Evolutionary conservation across 2,329 filamentous ascomycete genomes (phyloP).

Genomic region (Colletotrichum gigasporum): DNA sequence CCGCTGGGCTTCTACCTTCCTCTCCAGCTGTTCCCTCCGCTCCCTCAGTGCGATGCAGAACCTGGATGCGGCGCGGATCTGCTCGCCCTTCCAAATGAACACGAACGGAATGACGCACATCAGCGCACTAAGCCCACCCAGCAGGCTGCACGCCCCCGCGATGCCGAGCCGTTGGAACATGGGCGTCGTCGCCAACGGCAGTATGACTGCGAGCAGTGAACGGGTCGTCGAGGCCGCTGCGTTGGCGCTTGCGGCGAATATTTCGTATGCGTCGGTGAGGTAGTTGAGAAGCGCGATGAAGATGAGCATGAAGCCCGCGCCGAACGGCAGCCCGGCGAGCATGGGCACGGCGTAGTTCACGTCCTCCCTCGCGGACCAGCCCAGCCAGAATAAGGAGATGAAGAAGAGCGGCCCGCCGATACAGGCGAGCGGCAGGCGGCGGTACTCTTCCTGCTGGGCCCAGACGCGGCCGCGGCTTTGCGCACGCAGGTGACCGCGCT

Average conservation of each 20-base stretch:
- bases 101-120: slow-evolving; percentile 62
- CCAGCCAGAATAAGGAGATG: slow-evolving; percentile 68
- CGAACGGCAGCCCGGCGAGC: slow-evolving; percentile 69
- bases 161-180: slow-evolving; percentile 61
- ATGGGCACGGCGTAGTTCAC: slow-evolving; percentile 66
- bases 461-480: slow-evolving; percentile 56
- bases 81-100: slow-evolving; percentile 64
- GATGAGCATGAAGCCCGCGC: slow-evolving; percentile 68
- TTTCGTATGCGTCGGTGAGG: slow-evolving; percentile 73
- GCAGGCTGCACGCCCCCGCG: slow-evolving; percentile 59
- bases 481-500: slow-evolving; percentile 46
- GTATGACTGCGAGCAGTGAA: slow-evolving; percentile 43
- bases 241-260: slow-evolving; percentile 57
- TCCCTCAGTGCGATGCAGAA: slow-evolving; percentile 70
- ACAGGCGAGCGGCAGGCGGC: slow-evolving; percentile 76
- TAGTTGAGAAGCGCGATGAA: slow-evolving; percentile 74
- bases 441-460: slow-evolving; percentile 71
- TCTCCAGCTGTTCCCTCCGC: slow-evolving; percentile 57
- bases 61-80: slow-evolving; percentile 63
- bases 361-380: slow-evolving; percentile 60
- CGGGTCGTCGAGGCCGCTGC: slow-evolving; percentile 34
- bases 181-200: slow-evolving; percentile 63
- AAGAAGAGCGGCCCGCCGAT: slow-evolving; percentile 73
- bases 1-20: slow-evolving; percentile 48
- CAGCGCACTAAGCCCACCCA: slow-evolving; percentile 58